These are phyloP conservation scores for Heliocybe sulcata DNA, from an alignment of 1,284 basidiomycete species.

Conservation along the genomic window DNA sequence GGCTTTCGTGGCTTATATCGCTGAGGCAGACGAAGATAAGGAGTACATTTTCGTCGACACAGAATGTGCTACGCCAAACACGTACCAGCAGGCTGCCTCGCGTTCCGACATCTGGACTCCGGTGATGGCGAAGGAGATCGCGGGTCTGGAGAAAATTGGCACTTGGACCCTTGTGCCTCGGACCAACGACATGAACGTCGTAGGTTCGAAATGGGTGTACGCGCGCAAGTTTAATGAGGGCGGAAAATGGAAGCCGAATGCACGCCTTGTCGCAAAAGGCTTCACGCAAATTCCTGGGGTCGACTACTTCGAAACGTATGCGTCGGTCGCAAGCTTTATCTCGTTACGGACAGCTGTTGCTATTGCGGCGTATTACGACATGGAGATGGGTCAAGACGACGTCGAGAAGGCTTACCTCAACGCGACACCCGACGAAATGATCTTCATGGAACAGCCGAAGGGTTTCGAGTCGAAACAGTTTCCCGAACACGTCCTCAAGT, in stretches of 20 bases:
- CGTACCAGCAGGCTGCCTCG: neutral
- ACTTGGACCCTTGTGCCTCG: neutral
- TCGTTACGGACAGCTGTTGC: neutral
- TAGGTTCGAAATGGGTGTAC: neutral
- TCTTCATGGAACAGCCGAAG: slow-evolving; percentile 12
- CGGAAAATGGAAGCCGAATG: slow-evolving; percentile 6
- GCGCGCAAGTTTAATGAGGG: neutral
- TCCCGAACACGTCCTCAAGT: slow-evolving; percentile 6
- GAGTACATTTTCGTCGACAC: neutral
- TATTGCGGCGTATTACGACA: neutral
- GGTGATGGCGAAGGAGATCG: neutral
- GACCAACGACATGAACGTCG: neutral
- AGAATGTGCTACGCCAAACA: neutral
- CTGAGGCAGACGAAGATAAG: neutral
- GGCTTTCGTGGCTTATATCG: too few relatives aligned
- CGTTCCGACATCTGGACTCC: neutral
- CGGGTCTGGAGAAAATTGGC: neutral
- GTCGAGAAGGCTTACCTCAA: slow-evolving; percentile 6
- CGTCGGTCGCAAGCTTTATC: slow-evolving; percentile 15
- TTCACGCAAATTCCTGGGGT: slow-evolving; percentile 20
- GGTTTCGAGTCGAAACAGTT: slow-evolving; percentile 8
- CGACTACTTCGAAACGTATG: slow-evolving; percentile 22
- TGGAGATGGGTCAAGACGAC: neutral
- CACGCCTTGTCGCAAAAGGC: slow-evolving; percentile 10
- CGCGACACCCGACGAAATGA: slow-evolving; percentile 10